phyloP scores from a whole-genome alignment of 495 filamentous ascomycete species.

The Xylaria longipes region DNA sequence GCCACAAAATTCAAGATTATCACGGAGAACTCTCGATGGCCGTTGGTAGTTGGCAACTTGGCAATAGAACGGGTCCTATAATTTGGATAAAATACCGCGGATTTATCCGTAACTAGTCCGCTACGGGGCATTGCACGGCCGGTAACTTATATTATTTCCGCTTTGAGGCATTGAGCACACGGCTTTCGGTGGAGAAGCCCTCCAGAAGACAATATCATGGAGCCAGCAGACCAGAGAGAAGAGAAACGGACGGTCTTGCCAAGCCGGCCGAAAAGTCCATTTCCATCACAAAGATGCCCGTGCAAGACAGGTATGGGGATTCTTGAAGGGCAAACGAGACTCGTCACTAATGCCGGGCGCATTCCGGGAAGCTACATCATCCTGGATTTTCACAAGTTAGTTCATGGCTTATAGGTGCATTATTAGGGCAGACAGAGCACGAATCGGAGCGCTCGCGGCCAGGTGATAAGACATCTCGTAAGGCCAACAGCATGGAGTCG shows the following conservation, averaged over 20 bases:
- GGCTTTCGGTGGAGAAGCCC: not conserved
- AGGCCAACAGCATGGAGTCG: not conserved
- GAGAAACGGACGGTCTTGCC: not conserved
- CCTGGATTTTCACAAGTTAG: not conserved
- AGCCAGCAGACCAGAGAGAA: not conserved
- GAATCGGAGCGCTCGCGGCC: not conserved
- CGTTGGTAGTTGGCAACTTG: not conserved
- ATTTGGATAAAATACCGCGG: conserved; percentile 21
- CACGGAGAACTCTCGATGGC: not conserved
- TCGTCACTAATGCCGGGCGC: too few species aligned
- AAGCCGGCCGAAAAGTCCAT: conserved; percentile 13
- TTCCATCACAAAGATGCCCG: not conserved
- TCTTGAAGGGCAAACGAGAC: not conserved
- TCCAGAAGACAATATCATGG: not conserved
- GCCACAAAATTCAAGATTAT: not conserved
- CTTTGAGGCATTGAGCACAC: conserved; percentile 22
- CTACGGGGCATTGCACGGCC: conserved; percentile 16
- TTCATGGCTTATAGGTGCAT: conserved; percentile 7
- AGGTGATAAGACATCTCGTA: not conserved
- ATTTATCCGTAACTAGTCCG: conserved; percentile 22
- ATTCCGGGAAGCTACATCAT: conserved; percentile 12
- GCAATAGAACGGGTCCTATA: not conserved
- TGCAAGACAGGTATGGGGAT: conserved; percentile 1
- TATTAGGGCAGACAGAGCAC: conserved; percentile 6
- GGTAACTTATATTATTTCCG: conserved; percentile 12